phyloP scores from a whole-genome alignment of 352 stramenopile species.

The Pythium dissotocum region DNA sequence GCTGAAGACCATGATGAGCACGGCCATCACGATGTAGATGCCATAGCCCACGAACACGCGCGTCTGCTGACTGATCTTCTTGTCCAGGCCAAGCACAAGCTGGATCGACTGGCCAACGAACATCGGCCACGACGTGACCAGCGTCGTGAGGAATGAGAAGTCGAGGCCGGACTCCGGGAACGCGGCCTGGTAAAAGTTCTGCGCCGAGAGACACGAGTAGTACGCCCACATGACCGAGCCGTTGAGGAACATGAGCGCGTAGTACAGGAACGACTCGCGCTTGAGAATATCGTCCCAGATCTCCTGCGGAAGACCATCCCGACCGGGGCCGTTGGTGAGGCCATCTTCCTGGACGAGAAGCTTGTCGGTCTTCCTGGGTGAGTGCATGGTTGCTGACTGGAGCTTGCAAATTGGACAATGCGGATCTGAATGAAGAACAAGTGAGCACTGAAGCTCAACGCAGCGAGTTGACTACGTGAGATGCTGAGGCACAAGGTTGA shows the following conservation, averaged over 20 bases:
- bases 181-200: constrained; percentile 32
- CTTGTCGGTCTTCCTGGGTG: constrained; percentile 25
- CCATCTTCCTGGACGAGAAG: constrained; percentile 21
- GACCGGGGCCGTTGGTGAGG: constrained; percentile 6
- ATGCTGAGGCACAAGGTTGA: no score
- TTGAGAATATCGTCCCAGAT: constrained; percentile 33
- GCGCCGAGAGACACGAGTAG: constrained; percentile 41
- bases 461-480: no score
- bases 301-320: constrained; percentile 24
- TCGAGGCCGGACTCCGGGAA: constrained; percentile 29
- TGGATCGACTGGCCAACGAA: constrained; percentile 51
- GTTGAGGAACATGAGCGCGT: constrained; percentile 40
- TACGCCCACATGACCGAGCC: constrained; percentile 41
- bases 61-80: constrained; percentile 41
- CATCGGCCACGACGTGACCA: constrained; percentile 61
- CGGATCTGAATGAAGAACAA: no score
- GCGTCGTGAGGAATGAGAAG: constrained; percentile 72
- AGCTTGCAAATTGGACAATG: not conserved
- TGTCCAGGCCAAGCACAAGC: constrained; percentile 58
- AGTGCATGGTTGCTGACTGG: constrained; percentile 9
- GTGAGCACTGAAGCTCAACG: no score
- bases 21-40: constrained; percentile 53
- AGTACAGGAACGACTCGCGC: constrained; percentile 35
- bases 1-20: constrained; percentile 67
- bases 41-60: constrained; percentile 51